Conservation (phyloP, 306 rosid genomes). For the Rosa chinensis region DNA sequence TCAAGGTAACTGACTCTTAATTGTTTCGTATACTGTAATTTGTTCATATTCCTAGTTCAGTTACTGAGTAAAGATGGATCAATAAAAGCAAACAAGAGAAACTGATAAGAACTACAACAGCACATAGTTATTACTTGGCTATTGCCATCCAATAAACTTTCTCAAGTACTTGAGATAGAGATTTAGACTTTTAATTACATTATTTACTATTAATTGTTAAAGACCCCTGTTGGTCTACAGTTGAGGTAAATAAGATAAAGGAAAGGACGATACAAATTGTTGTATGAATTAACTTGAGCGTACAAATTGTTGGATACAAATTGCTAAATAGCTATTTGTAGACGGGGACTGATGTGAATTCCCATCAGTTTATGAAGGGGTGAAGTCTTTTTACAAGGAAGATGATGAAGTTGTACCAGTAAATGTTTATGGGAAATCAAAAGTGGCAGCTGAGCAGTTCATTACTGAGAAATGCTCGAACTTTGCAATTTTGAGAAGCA, state of each 20-base stretch:
- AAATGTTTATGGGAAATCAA: slow-evolving; percentile 86
- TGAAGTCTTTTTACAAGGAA: slow-evolving; percentile 83
- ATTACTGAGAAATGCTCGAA: slow-evolving; percentile 62
- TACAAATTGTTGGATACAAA: not conserved
- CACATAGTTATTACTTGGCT: slow-evolving; percentile 2
- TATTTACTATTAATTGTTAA: not conserved
- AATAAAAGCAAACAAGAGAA: not conserved
- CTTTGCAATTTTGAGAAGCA: slow-evolving; percentile 85
- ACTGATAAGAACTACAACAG: not conserved
- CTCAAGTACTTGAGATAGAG: not conserved
- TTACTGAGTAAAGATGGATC: not conserved
- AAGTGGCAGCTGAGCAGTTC: slow-evolving; percentile 72
- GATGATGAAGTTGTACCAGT: slow-evolving; percentile 69
- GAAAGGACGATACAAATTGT: not conserved
- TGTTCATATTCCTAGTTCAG: not conserved
- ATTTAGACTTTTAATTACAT: not conserved
- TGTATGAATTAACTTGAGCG: not conserved
- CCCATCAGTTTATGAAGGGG: slow-evolving; percentile 73
- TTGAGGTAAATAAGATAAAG: not conserved
- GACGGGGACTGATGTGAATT: slow-evolving; percentile 26
- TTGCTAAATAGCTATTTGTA: slow-evolving; percentile 18
- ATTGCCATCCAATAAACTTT: not conserved
- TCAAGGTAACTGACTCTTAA: slow-evolving; percentile 7
- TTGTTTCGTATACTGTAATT: slow-evolving; percentile 46
- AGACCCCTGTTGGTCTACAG: not conserved